A percentile compares a stretch with the other conserved stretches of the same genome.
phyloP scores from a whole-genome alignment of 352 stramenopile genomes.

The Pythium insidiosum region DNA sequence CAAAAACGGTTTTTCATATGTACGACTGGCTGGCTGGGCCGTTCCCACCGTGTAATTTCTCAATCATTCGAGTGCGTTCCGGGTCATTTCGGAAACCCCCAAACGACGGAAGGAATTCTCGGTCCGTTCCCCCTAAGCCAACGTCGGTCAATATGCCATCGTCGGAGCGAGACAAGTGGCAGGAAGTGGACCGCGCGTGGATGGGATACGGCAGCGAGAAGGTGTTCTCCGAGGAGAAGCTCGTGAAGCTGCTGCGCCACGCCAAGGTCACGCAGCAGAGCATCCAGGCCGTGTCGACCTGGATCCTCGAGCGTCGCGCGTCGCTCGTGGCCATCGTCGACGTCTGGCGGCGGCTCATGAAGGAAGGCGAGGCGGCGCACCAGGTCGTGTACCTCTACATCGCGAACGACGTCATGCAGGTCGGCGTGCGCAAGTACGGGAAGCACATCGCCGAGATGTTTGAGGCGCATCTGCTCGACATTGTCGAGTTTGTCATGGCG shows the following conservation, averaged over 20 bases:
- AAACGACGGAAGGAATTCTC: no score
- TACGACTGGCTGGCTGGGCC: no score
- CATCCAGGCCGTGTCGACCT: conserved; percentile 73
- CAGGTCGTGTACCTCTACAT: conserved; percentile 84
- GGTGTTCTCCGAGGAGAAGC: conserved; percentile 33
- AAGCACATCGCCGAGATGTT: conserved; percentile 59
- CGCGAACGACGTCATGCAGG: conserved; percentile 82
- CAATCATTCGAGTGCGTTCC: no score
- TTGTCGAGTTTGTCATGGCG: conserved; percentile 58
- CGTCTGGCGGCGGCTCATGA: conserved; percentile 44
- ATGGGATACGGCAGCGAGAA: conserved; percentile 13
- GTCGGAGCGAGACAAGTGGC: no score
- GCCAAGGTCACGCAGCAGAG: conserved; percentile 77
- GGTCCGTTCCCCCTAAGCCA: no score
- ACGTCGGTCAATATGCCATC: no score
- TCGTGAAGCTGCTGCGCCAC: conserved; percentile 53
- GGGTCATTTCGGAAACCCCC: no score
- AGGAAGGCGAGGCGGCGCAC: conserved; percentile 39
- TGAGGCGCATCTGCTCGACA: conserved; percentile 41
- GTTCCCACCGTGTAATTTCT: no score
- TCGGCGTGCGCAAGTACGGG: conserved; percentile 73
- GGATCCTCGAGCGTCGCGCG: conserved; percentile 63
- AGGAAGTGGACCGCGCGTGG: no score
- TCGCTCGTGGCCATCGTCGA: conserved; percentile 52
- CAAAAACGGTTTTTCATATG: no score